Evolutionary conservation across 306 rosid genomes (phyloP), one percentile per base, ranked within the genome.

Genomic region (Ceratonia siliqua): DNA sequence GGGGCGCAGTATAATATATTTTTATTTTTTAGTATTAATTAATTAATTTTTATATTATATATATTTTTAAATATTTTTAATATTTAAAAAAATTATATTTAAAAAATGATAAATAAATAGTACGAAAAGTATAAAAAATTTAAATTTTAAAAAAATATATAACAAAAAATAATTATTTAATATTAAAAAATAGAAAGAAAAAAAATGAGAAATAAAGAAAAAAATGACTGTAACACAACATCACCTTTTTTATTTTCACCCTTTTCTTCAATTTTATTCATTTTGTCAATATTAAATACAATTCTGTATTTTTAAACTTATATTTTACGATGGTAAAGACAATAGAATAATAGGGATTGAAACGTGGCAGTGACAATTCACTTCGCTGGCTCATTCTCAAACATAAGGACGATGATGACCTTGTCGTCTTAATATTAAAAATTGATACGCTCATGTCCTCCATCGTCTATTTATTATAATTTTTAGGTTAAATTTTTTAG

Each of bases 291-390:
- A 24, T 73, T 45, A 46, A 42, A 53, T 58, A n/a, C n/a, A n/a
- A 17, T 48, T 50, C 1, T 3, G 18, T 54, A 14, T 53, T 2
- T 7, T 21, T 14, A 42, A 15, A 12, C 41, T n/a, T 62, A 6
- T 15, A 3, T 39, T 18, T n/a, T 54, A 27, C 20, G 14, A 14
- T 35, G 38, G 66, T 1, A n/a, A 39, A 38, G 17, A n/a, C 13
- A 22, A 15, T 21, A 22, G 22, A 24, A 36, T 21, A 38, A 69
- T 0, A 59, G 25, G 12, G 65, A 74, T 53, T 71, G 62, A 72
- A 62, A 79, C 76, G 85, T 74, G 63, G 73, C 61, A 18, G 20
- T 28, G 62, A 68, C 50, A 43, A 46, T 76, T 42, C 21, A 32
- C 38, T 45, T 71, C 21, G 28, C 39, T 52, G 24, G 53, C 43